Base-by-base conservation (phyloP, 2,329 filamentous ascomycete genomes). In the Neonectria punicea region DNA sequence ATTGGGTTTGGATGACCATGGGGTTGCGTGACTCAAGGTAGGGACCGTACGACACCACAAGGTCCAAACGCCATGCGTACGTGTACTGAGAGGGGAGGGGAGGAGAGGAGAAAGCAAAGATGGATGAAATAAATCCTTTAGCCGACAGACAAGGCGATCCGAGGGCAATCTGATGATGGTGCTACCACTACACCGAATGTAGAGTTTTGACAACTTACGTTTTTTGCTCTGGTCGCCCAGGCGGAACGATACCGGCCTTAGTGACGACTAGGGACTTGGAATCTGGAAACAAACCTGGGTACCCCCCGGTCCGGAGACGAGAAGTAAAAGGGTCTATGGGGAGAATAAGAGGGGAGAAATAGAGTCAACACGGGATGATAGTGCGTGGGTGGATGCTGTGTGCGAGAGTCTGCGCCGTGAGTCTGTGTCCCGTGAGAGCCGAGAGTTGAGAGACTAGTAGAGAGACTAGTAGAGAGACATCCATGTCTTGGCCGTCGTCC, bases 181-280 rank as follows among this genome's bases (percentile, higher is more conserved):
- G 55, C 47, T 67, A 61, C 63, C 61, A 66, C 63, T 58, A 66
- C 57, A 55, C 54, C 28, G 20, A 58, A 50, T 30, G 49, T 20
- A 63, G 54, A 55, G 59, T 43, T 58, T 51, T 60, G 36, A 58
- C 44, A 64, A 63, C 64, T 59, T 66, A 67, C 61, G 64, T 67
- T 67, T 57, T 66, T 63, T 53, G 50, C 39, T 50, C 43, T 47
- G 56, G 55, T 58, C 55, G 39, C 34, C 50, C 22, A 53, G 61
- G 39, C 49, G 61, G 56, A 34, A 61, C 44, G 44, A 41, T 53
- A 32, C 18, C 46, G 28, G 39, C 14, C 39, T 36, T 18, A 41
- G 25, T 50, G 58, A 51, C 39, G 58, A 51, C 39, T 34, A 43
- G 32, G 32, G 22, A 64, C 57, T 67, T 58, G 39, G 47, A 67